Evolutionary conservation across 2,329 filamentous ascomycete genomes (phyloP).

Genomic region (Colletotrichum orbiculare): DNA sequence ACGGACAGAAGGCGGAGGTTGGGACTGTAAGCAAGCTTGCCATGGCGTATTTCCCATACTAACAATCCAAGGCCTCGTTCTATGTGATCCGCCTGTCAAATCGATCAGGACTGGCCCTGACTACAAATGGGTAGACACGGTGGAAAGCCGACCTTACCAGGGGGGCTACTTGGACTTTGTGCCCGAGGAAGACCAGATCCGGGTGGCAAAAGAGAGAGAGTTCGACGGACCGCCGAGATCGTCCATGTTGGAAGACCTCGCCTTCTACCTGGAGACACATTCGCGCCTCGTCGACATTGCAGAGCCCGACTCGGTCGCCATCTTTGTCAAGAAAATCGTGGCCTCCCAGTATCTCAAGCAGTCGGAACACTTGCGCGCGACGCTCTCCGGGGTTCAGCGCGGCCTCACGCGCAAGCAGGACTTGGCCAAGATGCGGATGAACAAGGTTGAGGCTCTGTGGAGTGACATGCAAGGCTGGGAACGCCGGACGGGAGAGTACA

Average conservation of each 20-base stretch:
- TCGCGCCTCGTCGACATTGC: constrained; percentile 26
- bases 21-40: constrained; percentile 38
- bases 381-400: constrained; percentile 39
- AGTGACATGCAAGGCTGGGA: constrained; percentile 42
- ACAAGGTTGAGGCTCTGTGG: constrained; percentile 41
- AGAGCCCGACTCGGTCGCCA: constrained; percentile 31
- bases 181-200: constrained; percentile 37
- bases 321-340: constrained; percentile 41
- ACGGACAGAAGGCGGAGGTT: constrained; percentile 32
- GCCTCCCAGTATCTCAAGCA: constrained; percentile 41
- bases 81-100: constrained; percentile 40
- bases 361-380: constrained; percentile 39
- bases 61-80: constrained; percentile 35
- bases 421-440: constrained; percentile 37
- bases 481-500: constrained; percentile 41
- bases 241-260: constrained; percentile 40
- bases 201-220: constrained; percentile 9
- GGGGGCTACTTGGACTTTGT: constrained; percentile 43
- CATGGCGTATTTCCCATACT: not conserved
- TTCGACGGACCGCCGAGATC: constrained; percentile 38
- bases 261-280: constrained; percentile 40
- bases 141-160: constrained; percentile 39
- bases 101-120: constrained; percentile 37
- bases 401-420: constrained; percentile 42
- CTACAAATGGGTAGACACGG: constrained; percentile 32